Conservation (phyloP, 1,139 yeast species). For the Suhomyces guaymorum region DNA sequence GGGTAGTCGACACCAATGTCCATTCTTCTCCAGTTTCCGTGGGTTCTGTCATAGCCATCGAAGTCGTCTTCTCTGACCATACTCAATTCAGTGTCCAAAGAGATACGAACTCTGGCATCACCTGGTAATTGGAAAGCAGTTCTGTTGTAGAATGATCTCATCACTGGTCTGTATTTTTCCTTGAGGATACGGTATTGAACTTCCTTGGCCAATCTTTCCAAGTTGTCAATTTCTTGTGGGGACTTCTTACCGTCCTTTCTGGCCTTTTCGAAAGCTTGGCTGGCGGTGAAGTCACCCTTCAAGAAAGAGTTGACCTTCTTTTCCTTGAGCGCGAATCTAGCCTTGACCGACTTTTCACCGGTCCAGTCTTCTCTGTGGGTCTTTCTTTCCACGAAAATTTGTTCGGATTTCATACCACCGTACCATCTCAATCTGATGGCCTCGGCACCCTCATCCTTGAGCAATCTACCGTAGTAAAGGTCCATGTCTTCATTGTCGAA, state of each 20-base stretch:
- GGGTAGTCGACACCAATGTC: constrained; percentile 98
- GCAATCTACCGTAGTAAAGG: constrained; percentile 87
- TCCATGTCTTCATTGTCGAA: constrained; percentile 89
- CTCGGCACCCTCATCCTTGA: constrained; percentile 98
- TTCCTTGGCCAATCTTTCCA: constrained; percentile 90
- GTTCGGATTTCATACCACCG: constrained; percentile 94
- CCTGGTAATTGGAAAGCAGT: constrained; percentile 99
- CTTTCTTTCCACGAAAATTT: constrained; percentile 92
- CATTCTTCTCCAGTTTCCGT: constrained; percentile 95
- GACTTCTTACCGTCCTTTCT: constrained; percentile 91
- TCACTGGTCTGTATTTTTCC: constrained; percentile 85
- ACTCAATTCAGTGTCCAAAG: constrained; percentile 90
- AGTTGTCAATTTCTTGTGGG: constrained; percentile 80
- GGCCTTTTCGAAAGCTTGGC: constrained; percentile 88
- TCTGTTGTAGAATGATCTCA: constrained; percentile 94
- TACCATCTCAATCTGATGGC: constrained; percentile 98
- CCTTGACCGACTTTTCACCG: constrained; percentile 97
- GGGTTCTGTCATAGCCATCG: constrained; percentile 87
- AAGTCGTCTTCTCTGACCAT: constrained; percentile 98
- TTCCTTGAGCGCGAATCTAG: constrained; percentile 90
- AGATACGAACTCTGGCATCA: constrained; percentile 97
- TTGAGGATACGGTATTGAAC: constrained; percentile 86
- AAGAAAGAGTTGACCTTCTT: constrained; percentile 83
- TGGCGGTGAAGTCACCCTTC: constrained; percentile 80
- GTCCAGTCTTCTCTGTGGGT: constrained; percentile 99